Percentiles rank a stretch among this genome's conserved stretches.
These are phyloP conservation scores for Copromyces sp. DNA, from an alignment of 495 filamentous ascomycete genomes.

Conservation along the genomic window DNA sequence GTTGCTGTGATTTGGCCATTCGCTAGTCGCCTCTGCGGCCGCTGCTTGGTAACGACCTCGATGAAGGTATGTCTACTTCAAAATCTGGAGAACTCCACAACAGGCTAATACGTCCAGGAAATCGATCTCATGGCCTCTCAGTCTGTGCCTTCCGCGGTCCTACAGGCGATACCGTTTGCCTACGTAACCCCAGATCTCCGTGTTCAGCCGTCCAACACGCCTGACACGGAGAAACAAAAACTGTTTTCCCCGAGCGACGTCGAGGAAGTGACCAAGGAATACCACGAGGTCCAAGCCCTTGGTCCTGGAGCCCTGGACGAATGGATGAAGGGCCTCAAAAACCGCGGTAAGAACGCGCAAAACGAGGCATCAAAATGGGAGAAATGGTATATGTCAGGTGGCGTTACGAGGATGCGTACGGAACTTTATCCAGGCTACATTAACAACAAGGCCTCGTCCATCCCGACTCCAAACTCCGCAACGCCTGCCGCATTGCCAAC, in stretches of 20 bases:
- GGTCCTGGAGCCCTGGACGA: slow-evolving; percentile 54
- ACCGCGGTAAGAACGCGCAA: slow-evolving; percentile 44
- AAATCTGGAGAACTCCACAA: not conserved
- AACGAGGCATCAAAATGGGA: slow-evolving; percentile 58
- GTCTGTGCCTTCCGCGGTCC: slow-evolving; percentile 44
- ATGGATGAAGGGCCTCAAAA: slow-evolving; percentile 63
- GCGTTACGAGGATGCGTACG: slow-evolving; percentile 28
- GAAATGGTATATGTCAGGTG: slow-evolving; percentile 50
- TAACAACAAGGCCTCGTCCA: not conserved
- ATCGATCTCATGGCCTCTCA: slow-evolving; percentile 50
- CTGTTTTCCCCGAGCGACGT: slow-evolving; percentile 51
- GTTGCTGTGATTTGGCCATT: slow-evolving; percentile 56
- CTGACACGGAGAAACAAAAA: slow-evolving; percentile 44
- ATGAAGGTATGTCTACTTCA: slow-evolving; percentile 43
- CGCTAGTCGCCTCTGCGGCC: slow-evolving; percentile 48
- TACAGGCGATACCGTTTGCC: slow-evolving; percentile 53
- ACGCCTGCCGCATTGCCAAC: not conserved
- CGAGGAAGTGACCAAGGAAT: slow-evolving; percentile 41
- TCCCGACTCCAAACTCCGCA: not conserved
- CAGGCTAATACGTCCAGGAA: slow-evolving; percentile 41
- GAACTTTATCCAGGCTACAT: slow-evolving; percentile 18
- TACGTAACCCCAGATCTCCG: slow-evolving; percentile 48
- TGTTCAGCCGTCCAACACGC: slow-evolving; percentile 41
- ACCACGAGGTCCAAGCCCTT: slow-evolving; percentile 46
- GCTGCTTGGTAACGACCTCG: slow-evolving; percentile 46